Percentiles rank a stretch among this genome's conserved stretches.
Conservation (phyloP, 192 early-diverging fungal species). For the Backusella morwellensis region DNA sequence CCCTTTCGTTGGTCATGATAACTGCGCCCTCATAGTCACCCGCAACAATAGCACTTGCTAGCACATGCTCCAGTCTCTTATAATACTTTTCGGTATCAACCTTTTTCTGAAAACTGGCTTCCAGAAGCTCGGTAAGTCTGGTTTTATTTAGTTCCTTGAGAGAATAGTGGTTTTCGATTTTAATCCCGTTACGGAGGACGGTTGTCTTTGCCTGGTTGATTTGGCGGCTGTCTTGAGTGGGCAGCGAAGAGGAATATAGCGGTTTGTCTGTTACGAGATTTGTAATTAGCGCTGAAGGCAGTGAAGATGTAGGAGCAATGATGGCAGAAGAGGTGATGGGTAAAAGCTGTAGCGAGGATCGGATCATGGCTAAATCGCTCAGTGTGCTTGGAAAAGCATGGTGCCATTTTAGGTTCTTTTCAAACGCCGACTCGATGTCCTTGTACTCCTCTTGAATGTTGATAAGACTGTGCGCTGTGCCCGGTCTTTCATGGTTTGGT, state of each 20-base stretch:
- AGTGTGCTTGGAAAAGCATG: constrained; percentile 24
- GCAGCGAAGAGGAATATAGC: constrained; percentile 56
- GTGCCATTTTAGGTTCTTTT: constrained; percentile 30
- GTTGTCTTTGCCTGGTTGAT: constrained; percentile 59
- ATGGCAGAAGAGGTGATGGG: constrained; percentile 80
- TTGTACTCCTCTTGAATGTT: constrained; percentile 81
- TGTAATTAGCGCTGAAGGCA: constrained; percentile 54
- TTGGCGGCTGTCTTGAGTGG: constrained; percentile 20
- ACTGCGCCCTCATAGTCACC: constrained; percentile 93
- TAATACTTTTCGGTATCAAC: constrained; percentile 61
- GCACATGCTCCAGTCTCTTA: constrained; percentile 45
- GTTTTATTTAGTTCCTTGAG: constrained; percentile 53
- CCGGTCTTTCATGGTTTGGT: constrained; percentile 46
- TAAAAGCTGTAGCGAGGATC: constrained; percentile 59
- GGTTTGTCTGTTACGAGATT: constrained; percentile 83
- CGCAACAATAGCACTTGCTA: constrained; percentile 71
- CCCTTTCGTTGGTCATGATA: constrained; percentile 71
- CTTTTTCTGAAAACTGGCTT: constrained; percentile 70
- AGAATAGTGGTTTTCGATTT: constrained; percentile 55
- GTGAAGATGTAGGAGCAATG: constrained; percentile 51
- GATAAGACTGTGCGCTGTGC: constrained; percentile 66
- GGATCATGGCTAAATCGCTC: constrained; percentile 60
- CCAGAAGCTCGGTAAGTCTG: constrained; percentile 60
- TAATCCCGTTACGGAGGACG: constrained; percentile 75
- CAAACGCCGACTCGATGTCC: constrained; percentile 42